Conservation (phyloP, 2,329 filamentous ascomycete species). For the Davidsoniella virescens region DNA sequence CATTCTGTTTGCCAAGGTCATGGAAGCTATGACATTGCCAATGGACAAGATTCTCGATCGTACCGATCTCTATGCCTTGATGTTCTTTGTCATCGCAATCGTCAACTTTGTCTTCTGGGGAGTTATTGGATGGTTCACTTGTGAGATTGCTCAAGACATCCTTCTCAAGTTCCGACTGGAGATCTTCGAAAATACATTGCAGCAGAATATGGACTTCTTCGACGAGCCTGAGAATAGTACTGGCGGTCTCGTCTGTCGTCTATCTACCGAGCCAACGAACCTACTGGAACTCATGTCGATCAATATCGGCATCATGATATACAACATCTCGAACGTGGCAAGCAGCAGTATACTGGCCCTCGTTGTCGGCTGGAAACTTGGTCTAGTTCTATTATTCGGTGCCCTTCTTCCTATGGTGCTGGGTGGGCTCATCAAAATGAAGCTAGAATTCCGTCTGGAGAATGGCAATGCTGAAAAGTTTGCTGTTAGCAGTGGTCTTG, state of each 20-base stretch:
- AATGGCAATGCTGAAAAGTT: slow-evolving; percentile 27
- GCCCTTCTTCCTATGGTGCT: slow-evolving; percentile 29
- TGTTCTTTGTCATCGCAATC: slow-evolving; percentile 39
- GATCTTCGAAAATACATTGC: slow-evolving; percentile 34
- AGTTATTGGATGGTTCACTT: slow-evolving; percentile 22
- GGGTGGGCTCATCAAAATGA: slow-evolving; percentile 31
- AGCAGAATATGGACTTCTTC: slow-evolving; percentile 36
- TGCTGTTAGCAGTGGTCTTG: slow-evolving; percentile 30
- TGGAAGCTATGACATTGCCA: slow-evolving; percentile 22
- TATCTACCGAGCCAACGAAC: slow-evolving; percentile 27
- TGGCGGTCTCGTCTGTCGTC: slow-evolving; percentile 23
- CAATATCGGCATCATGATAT: slow-evolving; percentile 31
- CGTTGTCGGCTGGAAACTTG: slow-evolving; percentile 32
- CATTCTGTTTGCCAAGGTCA: slow-evolving; percentile 25
- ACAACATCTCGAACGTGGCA: slow-evolving; percentile 29
- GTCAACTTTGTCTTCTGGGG: slow-evolving; percentile 29
- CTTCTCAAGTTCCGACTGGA: slow-evolving; percentile 23
- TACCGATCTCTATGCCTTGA: slow-evolving; percentile 36
- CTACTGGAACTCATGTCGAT: slow-evolving; percentile 34
- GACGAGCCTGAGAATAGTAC: slow-evolving; percentile 24
- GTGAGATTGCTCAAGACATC: slow-evolving; percentile 22
- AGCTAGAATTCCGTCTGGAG: slow-evolving; percentile 31
- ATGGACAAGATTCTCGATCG: slow-evolving; percentile 17
- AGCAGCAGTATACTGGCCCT: slow-evolving; percentile 30
- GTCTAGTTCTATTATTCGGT: slow-evolving; percentile 29